Evolutionary conservation across 805 yeast species (phyloP), one percentile per base, ranked within the genome.

Genomic region (Yarrowia sp.): DNA sequence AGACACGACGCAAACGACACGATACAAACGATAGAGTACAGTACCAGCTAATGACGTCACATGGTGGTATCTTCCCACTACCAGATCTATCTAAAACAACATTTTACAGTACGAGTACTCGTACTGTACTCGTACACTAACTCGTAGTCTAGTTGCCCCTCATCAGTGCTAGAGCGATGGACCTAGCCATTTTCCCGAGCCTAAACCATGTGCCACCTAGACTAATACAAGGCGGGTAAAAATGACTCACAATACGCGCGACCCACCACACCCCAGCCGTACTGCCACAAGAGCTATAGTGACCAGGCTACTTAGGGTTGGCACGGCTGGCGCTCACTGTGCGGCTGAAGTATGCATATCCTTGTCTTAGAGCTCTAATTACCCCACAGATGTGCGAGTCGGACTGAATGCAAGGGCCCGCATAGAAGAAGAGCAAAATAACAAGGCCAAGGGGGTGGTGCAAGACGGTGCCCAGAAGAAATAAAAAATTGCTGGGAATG

Each of bases 381-480:
- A 38, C 46, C 48, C 40, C 43, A 28, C 59, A 32, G 36, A 40
- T 43, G 22, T 43, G 59, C 59, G 59, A 52, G 59, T 52, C 59
- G 59, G 59, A 36, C 16, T 16, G 44, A 14, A 22, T 30, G 36
- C 43, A 19, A 35, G 58, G 58, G 43, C 58, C 41, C 33, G 32
- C 41, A 14, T 52, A 11, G 59, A 52, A 52, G n/a, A 16, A 33
- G n/a, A n/a, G n/a, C n/a, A 30, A 30, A 30, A 7, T 7, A 30
- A 3, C 11, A 3, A 10, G 11, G 36, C 21, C 40, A 36, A 36
- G 40, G 21, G 21, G 40, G 17, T 16, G 36, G 36, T 16, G 36
- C 36, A 14, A 14, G n/a, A 2, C 17, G 12, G 33, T n/a, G n/a
- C n/a, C n/a, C n/a, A n/a, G n/a, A n/a, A n/a, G 11, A 10, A 14